Evolutionary conservation across 805 yeast species (phyloP), one percentile per base, ranked within the genome.

Genomic region (Nakazawaea ambrosiae): DNA sequence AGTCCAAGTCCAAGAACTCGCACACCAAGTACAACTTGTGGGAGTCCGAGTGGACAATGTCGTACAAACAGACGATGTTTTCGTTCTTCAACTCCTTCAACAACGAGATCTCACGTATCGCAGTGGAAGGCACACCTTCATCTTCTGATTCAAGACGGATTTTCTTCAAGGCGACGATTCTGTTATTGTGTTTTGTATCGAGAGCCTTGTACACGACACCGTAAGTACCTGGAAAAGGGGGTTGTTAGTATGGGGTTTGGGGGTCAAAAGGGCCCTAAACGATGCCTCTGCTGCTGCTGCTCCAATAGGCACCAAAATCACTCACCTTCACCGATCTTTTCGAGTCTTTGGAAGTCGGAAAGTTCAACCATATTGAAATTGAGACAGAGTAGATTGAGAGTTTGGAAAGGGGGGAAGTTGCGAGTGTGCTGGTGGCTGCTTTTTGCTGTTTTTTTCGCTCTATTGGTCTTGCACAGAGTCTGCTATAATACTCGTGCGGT

Each of bases 51-150:
- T 92, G 98, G 44, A 92, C 94, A 46, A 92, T 92, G 60, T 92
- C 96, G 58, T 81, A 86, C 30, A 92, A 69, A 33, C 95, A 70
- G 18, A 92, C 97, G 36, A 90, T 89, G 60, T 90, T 88, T 44
- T 87, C 95, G 61, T 92, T 96, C 46, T 86, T 76, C 71, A 92
- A 72, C 57, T 92, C 98, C 58, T 92, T 90, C 60, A 92, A 72
- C 32, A 92, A 69, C 2, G 97, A 90, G 49, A 92, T 92, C 57
- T 92, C 98, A 50, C 98, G 73, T 42, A 92, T 92, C 5, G 98
- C 97, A 0, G 98, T 92, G 2, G 97, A 88, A 2, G 98, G 98
- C 17, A 94, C 97, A 15, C 98, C 98, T 58, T 92, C 98, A 58
- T 87, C 95, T 59, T 92, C 98, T 16, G 95, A 86, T 57, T 92